Percentiles rank a stretch among this genome's conserved stretches.
Evolutionary conservation across 2,329 filamentous ascomycete genomes (phyloP).

Genomic region (Talaromyces albobiverticillius): DNA sequence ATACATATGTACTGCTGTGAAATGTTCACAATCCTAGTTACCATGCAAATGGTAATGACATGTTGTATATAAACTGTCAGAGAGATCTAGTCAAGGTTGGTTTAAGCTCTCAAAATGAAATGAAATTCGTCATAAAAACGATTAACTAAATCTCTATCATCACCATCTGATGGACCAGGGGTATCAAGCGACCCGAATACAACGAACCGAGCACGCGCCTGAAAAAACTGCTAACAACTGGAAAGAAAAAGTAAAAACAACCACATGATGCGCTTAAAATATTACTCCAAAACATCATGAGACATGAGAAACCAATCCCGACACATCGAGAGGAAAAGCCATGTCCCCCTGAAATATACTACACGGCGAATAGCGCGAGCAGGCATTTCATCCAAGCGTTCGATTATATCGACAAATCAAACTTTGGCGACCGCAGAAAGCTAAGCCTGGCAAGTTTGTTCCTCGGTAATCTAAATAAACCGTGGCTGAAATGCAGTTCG

Average conservation of each 20-base stretch:
- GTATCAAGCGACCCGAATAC: slow-evolving; percentile 14
- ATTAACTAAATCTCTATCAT: slow-evolving; percentile 10
- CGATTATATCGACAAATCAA: slow-evolving; percentile 4
- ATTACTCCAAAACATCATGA: slow-evolving; percentile 19
- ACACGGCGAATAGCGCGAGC: not conserved
- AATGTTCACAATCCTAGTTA: not conserved
- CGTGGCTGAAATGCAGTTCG: not conserved
- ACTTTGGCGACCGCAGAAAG: slow-evolving; percentile 6
- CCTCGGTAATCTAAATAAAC: not conserved
- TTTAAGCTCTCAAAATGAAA: not conserved
- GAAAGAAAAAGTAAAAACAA: not conserved
- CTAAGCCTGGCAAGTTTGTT: not conserved
- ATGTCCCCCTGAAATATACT: slow-evolving; percentile 37
- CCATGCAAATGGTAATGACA: not conserved
- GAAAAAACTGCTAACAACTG: slow-evolving; percentile 2
- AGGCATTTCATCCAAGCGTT: not conserved
- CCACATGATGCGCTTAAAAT: slow-evolving; percentile 5
- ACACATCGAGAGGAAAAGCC: slow-evolving; percentile 43
- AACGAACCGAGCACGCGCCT: slow-evolving; percentile 10
- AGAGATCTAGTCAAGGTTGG: too few relatives aligned
- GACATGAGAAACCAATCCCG: slow-evolving; percentile 43
- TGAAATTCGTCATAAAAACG: not conserved
- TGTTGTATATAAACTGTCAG: not conserved
- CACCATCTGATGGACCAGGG: slow-evolving; percentile 10
- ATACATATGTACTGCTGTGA: not conserved